Evolutionary conservation across 768 basidiomycete species (phyloP).

Genomic region (Macrolepiota dolichaula): DNA sequence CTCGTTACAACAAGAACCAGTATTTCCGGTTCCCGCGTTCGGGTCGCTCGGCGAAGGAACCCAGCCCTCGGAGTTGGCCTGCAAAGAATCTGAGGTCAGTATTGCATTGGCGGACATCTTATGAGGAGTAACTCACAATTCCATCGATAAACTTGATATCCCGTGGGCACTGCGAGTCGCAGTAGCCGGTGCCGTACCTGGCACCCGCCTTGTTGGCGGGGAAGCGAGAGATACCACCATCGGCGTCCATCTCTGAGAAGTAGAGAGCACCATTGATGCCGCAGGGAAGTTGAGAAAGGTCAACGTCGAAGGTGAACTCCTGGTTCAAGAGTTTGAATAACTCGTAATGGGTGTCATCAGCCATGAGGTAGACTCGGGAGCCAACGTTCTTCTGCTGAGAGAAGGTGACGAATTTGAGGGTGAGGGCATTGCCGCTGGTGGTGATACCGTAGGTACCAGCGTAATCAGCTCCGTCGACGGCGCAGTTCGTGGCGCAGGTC

Average conservation of each 20-base stretch:
- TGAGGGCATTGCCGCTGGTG: conserved; percentile 40
- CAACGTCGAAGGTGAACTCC: conserved; percentile 15
- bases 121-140: conserved; percentile 28
- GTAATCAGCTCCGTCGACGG: conserved; percentile 45
- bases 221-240: conserved; percentile 27
- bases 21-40: conserved; percentile 35
- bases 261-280: conserved; percentile 14
- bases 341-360: conserved; percentile 11
- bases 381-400: conserved; percentile 17
- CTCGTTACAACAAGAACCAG: conserved; percentile 39
- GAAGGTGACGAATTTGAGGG: conserved; percentile 41
- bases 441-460: conserved; percentile 49
- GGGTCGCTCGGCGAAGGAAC: conserved; percentile 10
- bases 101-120: neutral
- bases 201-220: conserved; percentile 52
- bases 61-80: conserved; percentile 38
- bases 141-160: conserved; percentile 66
- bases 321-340: conserved; percentile 12
- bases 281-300: conserved; percentile 12
- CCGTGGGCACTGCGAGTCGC: conserved; percentile 60
- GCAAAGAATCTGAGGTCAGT: neutral
- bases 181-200: conserved; percentile 63
- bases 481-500: conserved; percentile 44
- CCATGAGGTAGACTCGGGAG: conserved; percentile 13
- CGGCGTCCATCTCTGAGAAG: conserved; percentile 13